Evolutionary conservation across 139 green algal species (phyloP).

Genomic region (Ulvella scutata): DNA sequence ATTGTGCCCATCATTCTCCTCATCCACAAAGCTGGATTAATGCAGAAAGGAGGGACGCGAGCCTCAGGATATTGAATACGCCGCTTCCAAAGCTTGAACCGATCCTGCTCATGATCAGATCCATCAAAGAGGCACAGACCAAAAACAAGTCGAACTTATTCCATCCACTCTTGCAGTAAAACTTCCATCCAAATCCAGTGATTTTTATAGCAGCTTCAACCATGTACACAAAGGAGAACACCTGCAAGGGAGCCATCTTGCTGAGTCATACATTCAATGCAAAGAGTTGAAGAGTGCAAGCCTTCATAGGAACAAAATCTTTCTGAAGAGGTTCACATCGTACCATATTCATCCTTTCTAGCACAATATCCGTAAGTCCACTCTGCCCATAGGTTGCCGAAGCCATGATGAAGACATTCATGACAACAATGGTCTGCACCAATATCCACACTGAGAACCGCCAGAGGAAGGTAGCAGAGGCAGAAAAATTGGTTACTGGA

Average conservation of each 20-base stretch:
- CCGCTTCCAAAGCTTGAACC: not conserved
- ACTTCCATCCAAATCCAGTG: conserved; percentile 16
- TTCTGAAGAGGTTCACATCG: no score
- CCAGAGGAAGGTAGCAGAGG: no score
- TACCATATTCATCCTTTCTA: not conserved
- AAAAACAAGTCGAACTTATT: conserved; percentile 64
- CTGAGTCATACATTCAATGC: no score
- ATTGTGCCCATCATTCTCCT: no score
- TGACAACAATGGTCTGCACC: conserved; percentile 20
- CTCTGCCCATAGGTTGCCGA: conserved; percentile 25
- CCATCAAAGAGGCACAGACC: conserved; percentile 21
- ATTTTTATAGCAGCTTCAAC: conserved; percentile 43
- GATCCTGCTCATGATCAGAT: conserved; percentile 17
- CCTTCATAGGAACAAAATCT: no score
- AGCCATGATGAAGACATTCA: conserved; percentile 43
- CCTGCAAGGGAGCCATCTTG: conserved; percentile 3
- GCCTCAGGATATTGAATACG: conserved; percentile 7
- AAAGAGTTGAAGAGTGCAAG: no score
- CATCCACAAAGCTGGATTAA: no score
- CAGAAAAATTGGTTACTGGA: no score
- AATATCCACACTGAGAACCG: no score
- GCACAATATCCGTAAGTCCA: not conserved
- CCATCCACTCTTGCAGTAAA: conserved; percentile 37
- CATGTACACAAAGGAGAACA: conserved; percentile 32
- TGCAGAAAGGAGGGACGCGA: no score